Conservation (phyloP, 352 stramenopile species). For the Phytophthora pisi region DNA sequence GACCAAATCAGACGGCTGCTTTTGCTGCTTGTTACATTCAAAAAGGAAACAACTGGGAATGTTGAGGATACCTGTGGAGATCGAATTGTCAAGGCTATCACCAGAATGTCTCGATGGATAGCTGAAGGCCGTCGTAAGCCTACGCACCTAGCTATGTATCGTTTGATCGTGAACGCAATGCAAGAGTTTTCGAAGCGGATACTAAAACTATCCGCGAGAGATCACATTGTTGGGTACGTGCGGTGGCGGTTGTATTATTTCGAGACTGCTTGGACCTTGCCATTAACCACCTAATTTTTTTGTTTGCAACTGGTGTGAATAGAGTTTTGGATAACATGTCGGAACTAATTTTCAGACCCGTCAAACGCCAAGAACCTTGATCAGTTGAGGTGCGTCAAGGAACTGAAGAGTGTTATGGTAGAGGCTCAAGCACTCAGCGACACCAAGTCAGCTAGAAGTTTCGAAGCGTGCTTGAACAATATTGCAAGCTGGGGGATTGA, state of each 20-base stretch:
- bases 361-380: too few relatives aligned
- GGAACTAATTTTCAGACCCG: neutral
- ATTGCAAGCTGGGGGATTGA: neutral
- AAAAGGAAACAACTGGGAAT: neutral
- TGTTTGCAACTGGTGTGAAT: neutral
- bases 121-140: neutral
- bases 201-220: neutral
- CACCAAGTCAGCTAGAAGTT: neutral
- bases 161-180: neutral
- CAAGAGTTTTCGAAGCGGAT: neutral
- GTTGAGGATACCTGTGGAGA: neutral
- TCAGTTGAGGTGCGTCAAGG: neutral
- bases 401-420: neutral
- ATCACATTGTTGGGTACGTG: neutral
- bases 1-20: neutral
- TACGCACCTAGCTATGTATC: neutral
- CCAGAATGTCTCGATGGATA: neutral
- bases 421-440: neutral
- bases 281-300: too few relatives aligned
- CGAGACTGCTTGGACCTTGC: neutral
- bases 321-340: neutral
- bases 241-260: neutral
- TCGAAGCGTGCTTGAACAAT: neutral
- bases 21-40: neutral
- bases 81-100: neutral